phyloP scores from a whole-genome alignment of 2,329 filamentous ascomycete species.

The Rutstroemia sp. region DNA sequence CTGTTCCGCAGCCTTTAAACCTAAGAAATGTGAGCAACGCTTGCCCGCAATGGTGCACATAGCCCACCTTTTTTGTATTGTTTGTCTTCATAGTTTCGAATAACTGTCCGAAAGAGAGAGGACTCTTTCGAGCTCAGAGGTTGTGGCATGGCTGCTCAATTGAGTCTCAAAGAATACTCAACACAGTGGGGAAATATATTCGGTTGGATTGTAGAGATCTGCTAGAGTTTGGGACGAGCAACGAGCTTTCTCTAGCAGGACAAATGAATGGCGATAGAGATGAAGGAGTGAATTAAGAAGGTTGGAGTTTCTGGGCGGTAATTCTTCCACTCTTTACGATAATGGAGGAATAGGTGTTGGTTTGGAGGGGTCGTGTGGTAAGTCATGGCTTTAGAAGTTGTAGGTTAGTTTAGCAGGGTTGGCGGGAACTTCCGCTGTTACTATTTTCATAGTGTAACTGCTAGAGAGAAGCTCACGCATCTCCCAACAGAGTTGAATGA shows the following conservation, averaged over 20 bases:
- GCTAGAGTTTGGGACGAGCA: too few species aligned
- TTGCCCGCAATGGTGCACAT: background rate
- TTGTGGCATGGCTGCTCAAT: constrained; percentile 53
- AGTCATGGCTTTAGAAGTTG: constrained; percentile 2
- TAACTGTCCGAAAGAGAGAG: constrained; percentile 87
- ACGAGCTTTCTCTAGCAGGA: too few species aligned
- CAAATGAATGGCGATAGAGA: background rate
- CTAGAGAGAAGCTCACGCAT: background rate
- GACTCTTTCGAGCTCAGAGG: constrained; percentile 79
- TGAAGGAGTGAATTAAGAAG: background rate
- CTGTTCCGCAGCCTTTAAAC: constrained; percentile 91
- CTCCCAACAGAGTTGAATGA: background rate
- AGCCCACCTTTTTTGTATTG: constrained; percentile 79
- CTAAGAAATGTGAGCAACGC: constrained; percentile 32
- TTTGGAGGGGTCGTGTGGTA: constrained; percentile 8
- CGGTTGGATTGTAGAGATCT: background rate
- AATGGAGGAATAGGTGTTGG: background rate
- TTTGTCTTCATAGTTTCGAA: constrained; percentile 96
- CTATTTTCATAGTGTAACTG: background rate
- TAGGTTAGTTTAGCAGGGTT: background rate
- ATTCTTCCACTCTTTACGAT: background rate
- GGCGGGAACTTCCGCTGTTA: constrained; percentile 3
- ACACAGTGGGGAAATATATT: constrained; percentile 1
- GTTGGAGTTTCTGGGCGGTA: background rate
- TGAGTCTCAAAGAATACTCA: background rate